Base-by-base conservation (phyloP, 78 protist genomes). In the Dictyostelium firmibasis region DNA sequence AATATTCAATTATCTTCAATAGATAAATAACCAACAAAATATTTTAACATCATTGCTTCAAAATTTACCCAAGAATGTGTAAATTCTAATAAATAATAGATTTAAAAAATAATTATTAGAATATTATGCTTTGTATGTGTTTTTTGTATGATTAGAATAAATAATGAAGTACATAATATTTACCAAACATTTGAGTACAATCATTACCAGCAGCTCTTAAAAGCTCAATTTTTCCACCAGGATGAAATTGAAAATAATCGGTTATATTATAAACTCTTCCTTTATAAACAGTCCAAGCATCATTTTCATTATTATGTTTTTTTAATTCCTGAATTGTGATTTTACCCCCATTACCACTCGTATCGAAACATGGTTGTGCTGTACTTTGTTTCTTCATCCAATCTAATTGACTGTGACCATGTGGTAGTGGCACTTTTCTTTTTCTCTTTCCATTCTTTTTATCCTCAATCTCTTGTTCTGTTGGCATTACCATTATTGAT, bases 211-310 rank as follows among this genome's bases (percentile, higher is more conserved):
- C 97, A 16, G 88, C 91, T 16, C 85, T 33, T 50, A 85, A n/a
- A 6, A 97, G 78, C 47, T 75, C 83, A 9, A 67, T 91, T 23
- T 29, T 78, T 18, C 98, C 97, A 20, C 98, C 98, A 1, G 98
- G 98, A 87, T 97, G 98, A 81, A 50, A 97, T 6, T 38, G 75
- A 18, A 94, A 41, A 81, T 96, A 97, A 4, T 75, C 72, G 2
- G 98, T 89, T 14, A 97, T 78, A 86, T 97, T 81, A 79, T 96
- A 97, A 62, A 97, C 98, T 33, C 31, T 47, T 0, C 98, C 98
- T 27, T 91, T 89, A 6, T 94, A 67, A 10, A 85, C 97, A 43
- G 91, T 91, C 98, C 98, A 97, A 10, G 96, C 93, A 57, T 89
- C 94, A 16, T 81, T 69, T 18, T 25, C 77, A 36, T 41, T 89